Percentiles rank a stretch among this genome's conserved stretches.
phyloP scores from a whole-genome alignment of 129 eudicot species.

The Artemisia tridentata region DNA sequence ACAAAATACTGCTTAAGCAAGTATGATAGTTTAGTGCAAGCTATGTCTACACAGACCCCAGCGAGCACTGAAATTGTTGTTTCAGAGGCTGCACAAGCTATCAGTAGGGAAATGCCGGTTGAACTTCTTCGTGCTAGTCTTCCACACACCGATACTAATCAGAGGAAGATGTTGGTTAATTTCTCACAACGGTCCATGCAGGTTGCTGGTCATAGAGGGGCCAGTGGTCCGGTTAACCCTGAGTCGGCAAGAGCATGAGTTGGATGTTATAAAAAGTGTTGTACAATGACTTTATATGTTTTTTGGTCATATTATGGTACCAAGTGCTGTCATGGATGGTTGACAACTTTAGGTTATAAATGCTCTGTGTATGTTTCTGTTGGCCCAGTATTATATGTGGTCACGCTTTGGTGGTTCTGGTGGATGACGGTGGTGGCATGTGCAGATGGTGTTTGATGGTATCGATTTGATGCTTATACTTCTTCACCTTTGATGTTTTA shows the following conservation, averaged over 20 bases:
- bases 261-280: conserved; percentile 15
- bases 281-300: conserved; percentile 18
- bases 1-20: conserved; percentile 81
- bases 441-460: conserved; percentile 23
- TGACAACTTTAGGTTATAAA: conserved; percentile 21
- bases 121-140: conserved; percentile 93
- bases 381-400: conserved; percentile 17
- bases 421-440: background rate
- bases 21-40: conserved; percentile 80
- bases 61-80: conserved; percentile 42
- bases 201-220: conserved; percentile 52
- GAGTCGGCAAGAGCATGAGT: conserved; percentile 63
- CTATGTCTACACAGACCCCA: conserved; percentile 39
- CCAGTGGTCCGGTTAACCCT: conserved; percentile 58
- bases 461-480: background rate
- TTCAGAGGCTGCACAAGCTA: conserved; percentile 70
- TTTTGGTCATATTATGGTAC: conserved; percentile 13
- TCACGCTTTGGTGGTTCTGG: conserved; percentile 14
- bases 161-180: conserved; percentile 63
- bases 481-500: background rate
- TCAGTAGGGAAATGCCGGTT: conserved; percentile 90
- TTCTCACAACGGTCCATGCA: conserved; percentile 89
- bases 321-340: conserved; percentile 23
- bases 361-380: conserved; percentile 17
- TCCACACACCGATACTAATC: conserved; percentile 84